Evolutionary conservation across 169 alveolate species (phyloP).

Genomic region (Cryptosporidium tyzzeri): DNA sequence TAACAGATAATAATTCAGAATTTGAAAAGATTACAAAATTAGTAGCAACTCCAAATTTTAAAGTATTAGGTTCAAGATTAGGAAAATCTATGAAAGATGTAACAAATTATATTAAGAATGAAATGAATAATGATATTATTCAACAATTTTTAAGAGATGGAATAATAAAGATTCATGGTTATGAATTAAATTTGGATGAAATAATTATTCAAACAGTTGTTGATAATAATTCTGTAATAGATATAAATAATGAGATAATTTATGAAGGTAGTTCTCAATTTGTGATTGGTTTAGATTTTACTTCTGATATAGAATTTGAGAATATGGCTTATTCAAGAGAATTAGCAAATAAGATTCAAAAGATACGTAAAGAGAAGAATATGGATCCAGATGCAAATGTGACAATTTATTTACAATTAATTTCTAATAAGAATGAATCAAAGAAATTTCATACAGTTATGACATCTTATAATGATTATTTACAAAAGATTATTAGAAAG

Average conservation of each 20-base stretch:
- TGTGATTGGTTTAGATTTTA: slow-evolving; percentile 82
- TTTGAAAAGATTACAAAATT: slow-evolving; percentile 82
- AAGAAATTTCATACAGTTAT: slow-evolving; percentile 13
- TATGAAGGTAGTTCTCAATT: slow-evolving; percentile 80
- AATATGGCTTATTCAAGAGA: slow-evolving; percentile 84
- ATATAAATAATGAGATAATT: slow-evolving; percentile 78
- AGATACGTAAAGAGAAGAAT: slow-evolving; percentile 81
- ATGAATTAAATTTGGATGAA: slow-evolving; percentile 85
- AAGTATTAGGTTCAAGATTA: slow-evolving; percentile 88
- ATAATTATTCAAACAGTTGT: slow-evolving; percentile 76
- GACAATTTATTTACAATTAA: slow-evolving; percentile 13
- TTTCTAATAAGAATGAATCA: not conserved
- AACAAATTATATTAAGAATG: slow-evolving; percentile 80
- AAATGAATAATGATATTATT: slow-evolving; percentile 78
- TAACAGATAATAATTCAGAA: slow-evolving; percentile 82
- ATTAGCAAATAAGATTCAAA: slow-evolving; percentile 84
- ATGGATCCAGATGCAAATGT: slow-evolving; percentile 75
- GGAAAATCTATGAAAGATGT: slow-evolving; percentile 86
- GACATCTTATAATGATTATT: slow-evolving; percentile 36
- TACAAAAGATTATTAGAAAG: slow-evolving; percentile 47
- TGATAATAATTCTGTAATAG: slow-evolving; percentile 80
- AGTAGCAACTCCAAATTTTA: slow-evolving; percentile 88
- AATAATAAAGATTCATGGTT: slow-evolving; percentile 80
- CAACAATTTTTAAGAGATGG: slow-evolving; percentile 77
- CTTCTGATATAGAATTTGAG: slow-evolving; percentile 82